Evolutionary conservation across 2,329 filamentous ascomycete species (phyloP).

Genomic region (Triangularia verruculosa): DNA sequence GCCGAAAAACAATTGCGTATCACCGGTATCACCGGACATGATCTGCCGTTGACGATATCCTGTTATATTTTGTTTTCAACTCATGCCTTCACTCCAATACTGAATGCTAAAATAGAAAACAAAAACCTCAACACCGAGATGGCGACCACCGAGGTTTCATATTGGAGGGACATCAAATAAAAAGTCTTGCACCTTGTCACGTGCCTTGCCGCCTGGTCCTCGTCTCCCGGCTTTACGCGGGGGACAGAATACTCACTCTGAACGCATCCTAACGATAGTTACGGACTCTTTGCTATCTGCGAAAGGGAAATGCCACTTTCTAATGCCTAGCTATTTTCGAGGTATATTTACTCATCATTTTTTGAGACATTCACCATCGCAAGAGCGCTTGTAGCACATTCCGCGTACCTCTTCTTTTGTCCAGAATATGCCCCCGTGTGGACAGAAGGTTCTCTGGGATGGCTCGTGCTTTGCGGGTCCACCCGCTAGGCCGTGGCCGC

Average conservation of each 20-base stretch:
- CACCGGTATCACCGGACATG: neutral
- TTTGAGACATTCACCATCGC: neutral
- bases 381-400: too few species aligned
- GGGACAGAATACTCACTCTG: too few species aligned
- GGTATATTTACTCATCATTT: neutral
- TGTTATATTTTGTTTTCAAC: neutral
- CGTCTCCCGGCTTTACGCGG: constrained; percentile 7
- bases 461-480: constrained; percentile 13
- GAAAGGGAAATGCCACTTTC: too few species aligned
- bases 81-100: neutral
- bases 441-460: neutral
- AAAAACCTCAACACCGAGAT: neutral
- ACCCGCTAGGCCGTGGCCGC: constrained; percentile 19
- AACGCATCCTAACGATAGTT: too few species aligned
- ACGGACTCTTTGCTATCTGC: too few species aligned
- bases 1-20: neutral
- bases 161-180: neutral
- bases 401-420: neutral
- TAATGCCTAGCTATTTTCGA: neutral
- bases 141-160: neutral
- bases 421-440: too few species aligned
- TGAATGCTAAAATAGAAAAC: neutral
- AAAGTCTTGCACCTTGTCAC: neutral
- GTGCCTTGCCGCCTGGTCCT: neutral
- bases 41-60: neutral